These are phyloP conservation scores for Aspergillaceae sp. DNA, from an alignment of 2,329 filamentous ascomycete genomes.

Conservation along the genomic window DNA sequence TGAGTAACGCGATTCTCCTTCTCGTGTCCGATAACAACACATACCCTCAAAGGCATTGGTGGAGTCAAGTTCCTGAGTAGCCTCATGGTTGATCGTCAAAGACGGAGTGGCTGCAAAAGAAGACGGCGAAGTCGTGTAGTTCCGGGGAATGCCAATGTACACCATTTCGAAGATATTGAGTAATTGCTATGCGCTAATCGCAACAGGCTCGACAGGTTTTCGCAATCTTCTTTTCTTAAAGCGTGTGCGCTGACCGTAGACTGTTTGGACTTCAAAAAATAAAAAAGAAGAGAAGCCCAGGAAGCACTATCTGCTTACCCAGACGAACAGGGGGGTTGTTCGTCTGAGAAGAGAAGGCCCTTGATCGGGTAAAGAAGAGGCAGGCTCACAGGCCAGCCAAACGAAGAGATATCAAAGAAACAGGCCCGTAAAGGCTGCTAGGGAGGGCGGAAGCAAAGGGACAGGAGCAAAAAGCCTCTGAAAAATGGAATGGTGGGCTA, in stretches of 20 bases:
- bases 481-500: slow-evolving; percentile 79
- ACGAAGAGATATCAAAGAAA: slow-evolving; percentile 50
- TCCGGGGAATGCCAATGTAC: slow-evolving; percentile 66
- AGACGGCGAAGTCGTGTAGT: slow-evolving; percentile 76
- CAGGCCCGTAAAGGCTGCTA: slow-evolving; percentile 59
- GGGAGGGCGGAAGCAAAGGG: slow-evolving; percentile 77
- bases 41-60: slow-evolving; percentile 90
- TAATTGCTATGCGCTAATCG: not conserved
- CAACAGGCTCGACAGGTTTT: no score
- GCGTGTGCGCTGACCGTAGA: no score
- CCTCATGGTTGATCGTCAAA: slow-evolving; percentile 93
- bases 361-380: slow-evolving; percentile 56
- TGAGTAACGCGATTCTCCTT: not conserved
- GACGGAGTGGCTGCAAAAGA: slow-evolving; percentile 70
- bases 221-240: no score
- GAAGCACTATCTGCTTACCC: slow-evolving; percentile 94
- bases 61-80: slow-evolving; percentile 85
- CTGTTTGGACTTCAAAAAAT: no score
- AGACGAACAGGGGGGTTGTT: slow-evolving; percentile 89
- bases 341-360: slow-evolving; percentile 97
- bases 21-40: slow-evolving; percentile 6
- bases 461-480: slow-evolving; percentile 67
- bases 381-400: slow-evolving; percentile 65
- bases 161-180: slow-evolving; percentile 61
- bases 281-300: slow-evolving; percentile 35